A percentile compares a stretch with the other conserved stretches of the same genome.
phyloP scores from a whole-genome alignment of 2,329 filamentous ascomycete genomes.

The Waltergamsia citrina region DNA sequence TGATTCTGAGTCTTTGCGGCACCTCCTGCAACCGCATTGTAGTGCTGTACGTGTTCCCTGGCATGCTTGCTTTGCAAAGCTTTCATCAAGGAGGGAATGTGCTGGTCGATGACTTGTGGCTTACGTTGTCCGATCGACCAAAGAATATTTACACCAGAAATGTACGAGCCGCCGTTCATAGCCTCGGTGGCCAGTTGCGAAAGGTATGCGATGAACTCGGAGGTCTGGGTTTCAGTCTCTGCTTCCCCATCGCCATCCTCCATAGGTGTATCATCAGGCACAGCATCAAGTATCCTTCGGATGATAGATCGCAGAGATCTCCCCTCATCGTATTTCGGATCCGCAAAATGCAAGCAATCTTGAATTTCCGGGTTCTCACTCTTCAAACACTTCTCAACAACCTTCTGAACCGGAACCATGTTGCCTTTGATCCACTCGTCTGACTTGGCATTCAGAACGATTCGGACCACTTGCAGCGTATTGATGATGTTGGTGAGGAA shows the following conservation, averaged over 20 bases:
- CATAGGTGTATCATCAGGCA: conserved; percentile 68
- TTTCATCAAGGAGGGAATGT: conserved; percentile 85
- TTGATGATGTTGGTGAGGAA: conserved; percentile 87
- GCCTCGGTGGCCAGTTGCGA: conserved; percentile 83
- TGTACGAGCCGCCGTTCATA: conserved; percentile 70
- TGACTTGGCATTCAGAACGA: conserved; percentile 78
- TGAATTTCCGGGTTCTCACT: conserved; percentile 89
- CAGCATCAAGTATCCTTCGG: conserved; percentile 75
- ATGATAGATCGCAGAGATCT: conserved; percentile 67
- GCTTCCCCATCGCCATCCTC: conserved; percentile 75
- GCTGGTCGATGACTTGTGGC: conserved; percentile 79
- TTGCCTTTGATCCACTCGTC: conserved; percentile 86
- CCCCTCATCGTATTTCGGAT: conserved; percentile 60
- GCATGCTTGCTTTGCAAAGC: conserved; percentile 86
- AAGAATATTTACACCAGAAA: conserved; percentile 83
- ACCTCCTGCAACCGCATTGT: conserved; percentile 47
- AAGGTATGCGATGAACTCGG: conserved; percentile 78
- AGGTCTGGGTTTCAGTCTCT: conserved; percentile 69
- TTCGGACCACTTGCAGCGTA: conserved; percentile 81
- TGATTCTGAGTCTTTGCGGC: conserved; percentile 33
- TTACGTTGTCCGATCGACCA: conserved; percentile 85
- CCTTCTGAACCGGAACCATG: conserved; percentile 69
- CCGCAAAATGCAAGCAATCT: conserved; percentile 73
- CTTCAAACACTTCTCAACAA: conserved; percentile 81
- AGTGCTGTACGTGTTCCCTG: conserved; percentile 82